A percentile compares a stretch with the other conserved stretches of the same genome.
phyloP scores from a whole-genome alignment of 805 yeast species.

The Candida sakaeoensis region DNA sequence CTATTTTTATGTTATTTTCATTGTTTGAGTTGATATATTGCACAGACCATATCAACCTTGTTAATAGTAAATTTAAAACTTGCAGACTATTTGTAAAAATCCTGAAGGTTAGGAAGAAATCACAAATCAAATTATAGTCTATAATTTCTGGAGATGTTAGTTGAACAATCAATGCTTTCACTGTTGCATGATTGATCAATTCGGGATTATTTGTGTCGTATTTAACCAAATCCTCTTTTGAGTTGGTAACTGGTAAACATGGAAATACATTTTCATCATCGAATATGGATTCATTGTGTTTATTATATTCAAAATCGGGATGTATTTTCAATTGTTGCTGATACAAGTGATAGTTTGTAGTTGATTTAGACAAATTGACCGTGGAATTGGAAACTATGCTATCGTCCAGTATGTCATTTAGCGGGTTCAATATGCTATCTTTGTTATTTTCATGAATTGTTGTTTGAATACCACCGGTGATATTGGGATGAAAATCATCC shows the following conservation, averaged over 20 bases:
- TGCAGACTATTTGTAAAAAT: slow-evolving; percentile 58
- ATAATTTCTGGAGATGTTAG: slow-evolving; percentile 69
- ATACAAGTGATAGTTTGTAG: slow-evolving; percentile 8
- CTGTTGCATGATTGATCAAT: slow-evolving; percentile 33
- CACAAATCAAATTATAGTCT: slow-evolving; percentile 75
- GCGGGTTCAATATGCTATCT: too few relatives aligned
- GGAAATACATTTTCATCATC: slow-evolving; percentile 37
- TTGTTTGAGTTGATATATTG: slow-evolving; percentile 32
- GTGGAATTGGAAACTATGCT: slow-evolving; percentile 1
- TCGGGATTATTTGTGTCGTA: slow-evolving; percentile 33
- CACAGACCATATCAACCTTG: slow-evolving; percentile 73
- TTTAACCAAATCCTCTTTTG: slow-evolving; percentile 22
- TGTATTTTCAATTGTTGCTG: slow-evolving; percentile 13
- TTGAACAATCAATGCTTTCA: slow-evolving; percentile 52
- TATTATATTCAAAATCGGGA: slow-evolving; percentile 27
- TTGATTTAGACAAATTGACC: slow-evolving; percentile 9
- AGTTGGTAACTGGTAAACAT: slow-evolving; percentile 15
- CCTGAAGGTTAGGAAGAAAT: slow-evolving; percentile 82
- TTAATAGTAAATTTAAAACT: slow-evolving; percentile 56
- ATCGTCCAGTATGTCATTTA: background rate
- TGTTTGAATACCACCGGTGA: slow-evolving; percentile 3
- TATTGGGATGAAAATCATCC: background rate
- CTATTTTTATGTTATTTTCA: slow-evolving; percentile 37
- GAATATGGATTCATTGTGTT: slow-evolving; percentile 34
- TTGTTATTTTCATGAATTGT: background rate